Evolutionary conservation across 495 filamentous ascomycete genomes (phyloP).

Genomic region (Opeltia flavorubescens): DNA sequence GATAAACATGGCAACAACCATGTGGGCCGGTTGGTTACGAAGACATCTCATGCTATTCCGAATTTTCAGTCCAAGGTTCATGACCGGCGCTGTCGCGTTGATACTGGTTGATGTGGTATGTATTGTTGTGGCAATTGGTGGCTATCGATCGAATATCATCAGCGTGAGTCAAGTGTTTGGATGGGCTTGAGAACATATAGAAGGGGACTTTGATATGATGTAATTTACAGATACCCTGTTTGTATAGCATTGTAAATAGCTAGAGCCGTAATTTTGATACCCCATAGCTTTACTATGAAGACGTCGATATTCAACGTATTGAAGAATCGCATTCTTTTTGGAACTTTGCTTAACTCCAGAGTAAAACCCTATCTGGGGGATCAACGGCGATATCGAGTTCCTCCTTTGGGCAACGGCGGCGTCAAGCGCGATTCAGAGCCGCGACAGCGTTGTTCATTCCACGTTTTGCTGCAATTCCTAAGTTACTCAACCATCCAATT

Average conservation of each 20-base stretch:
- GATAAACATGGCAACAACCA: constrained; percentile 67
- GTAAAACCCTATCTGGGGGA: too few relatives aligned
- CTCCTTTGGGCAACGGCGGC: too few relatives aligned
- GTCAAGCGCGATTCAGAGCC: too few relatives aligned
- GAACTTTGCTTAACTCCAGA: too few relatives aligned
- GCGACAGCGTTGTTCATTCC: not conserved
- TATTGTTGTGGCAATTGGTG: constrained; percentile 51
- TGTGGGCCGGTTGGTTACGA: constrained; percentile 74
- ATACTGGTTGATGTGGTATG: constrained; percentile 64
- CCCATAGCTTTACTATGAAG: too few relatives aligned
- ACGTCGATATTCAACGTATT: too few relatives aligned
- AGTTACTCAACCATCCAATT: not conserved
- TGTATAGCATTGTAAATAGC: too few relatives aligned
- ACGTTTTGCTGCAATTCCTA: not conserved
- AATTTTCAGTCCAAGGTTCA: constrained; percentile 84
- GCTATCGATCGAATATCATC: constrained; percentile 54
- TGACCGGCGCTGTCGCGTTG: constrained; percentile 63
- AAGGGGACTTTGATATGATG: too few relatives aligned
- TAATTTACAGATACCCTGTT: too few relatives aligned
- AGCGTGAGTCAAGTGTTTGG: constrained; percentile 86
- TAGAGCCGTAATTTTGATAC: too few relatives aligned
- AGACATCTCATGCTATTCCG: constrained; percentile 94
- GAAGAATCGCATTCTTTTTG: too few relatives aligned
- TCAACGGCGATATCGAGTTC: too few relatives aligned
- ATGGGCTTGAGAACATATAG: constrained; percentile 44